phyloP scores from a whole-genome alignment of 1,284 basidiomycete species.

The Ceratobasidium sp. region DNA sequence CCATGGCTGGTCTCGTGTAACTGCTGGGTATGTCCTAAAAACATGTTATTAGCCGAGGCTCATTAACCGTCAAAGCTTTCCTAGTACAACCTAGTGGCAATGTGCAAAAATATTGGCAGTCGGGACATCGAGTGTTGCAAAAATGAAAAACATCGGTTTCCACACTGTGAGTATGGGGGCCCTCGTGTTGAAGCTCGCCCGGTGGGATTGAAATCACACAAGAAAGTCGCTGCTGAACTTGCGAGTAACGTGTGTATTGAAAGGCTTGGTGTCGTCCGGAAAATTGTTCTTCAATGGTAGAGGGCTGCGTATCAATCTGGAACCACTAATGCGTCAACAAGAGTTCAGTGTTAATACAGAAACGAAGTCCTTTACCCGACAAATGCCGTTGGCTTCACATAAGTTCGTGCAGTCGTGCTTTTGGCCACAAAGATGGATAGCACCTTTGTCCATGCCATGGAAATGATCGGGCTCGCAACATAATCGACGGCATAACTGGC shows the following conservation, averaged over 20 bases:
- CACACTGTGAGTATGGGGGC: conserved; percentile 58
- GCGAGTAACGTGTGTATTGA: conserved; percentile 53
- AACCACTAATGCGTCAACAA: too few species aligned
- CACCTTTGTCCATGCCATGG: conserved; percentile 55
- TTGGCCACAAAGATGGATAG: conserved; percentile 66
- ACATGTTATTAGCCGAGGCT: background rate
- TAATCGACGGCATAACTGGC: conserved; percentile 61
- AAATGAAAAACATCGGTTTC: conserved; percentile 57
- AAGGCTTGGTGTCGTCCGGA: conserved; percentile 57
- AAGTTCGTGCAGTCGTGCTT: conserved; percentile 56
- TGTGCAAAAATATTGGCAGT: conserved; percentile 66
- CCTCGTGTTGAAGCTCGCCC: conserved; percentile 55
- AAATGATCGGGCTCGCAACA: conserved; percentile 61
- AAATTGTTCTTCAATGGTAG: conserved; percentile 65
- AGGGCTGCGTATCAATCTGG: conserved; percentile 61
- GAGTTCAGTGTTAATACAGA: too few species aligned
- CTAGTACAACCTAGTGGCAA: conserved; percentile 57
- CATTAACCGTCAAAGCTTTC: background rate
- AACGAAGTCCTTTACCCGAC: conserved; percentile 52
- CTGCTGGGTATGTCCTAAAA: conserved; percentile 62
- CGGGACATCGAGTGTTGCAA: conserved; percentile 60
- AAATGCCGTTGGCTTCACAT: conserved; percentile 59
- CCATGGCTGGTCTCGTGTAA: conserved; percentile 70
- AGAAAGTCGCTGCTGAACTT: conserved; percentile 55
- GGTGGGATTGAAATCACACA: conserved; percentile 58